Base-by-base conservation (phyloP, 345 rosid species). In the Gynandropsis gynandra region DNA sequence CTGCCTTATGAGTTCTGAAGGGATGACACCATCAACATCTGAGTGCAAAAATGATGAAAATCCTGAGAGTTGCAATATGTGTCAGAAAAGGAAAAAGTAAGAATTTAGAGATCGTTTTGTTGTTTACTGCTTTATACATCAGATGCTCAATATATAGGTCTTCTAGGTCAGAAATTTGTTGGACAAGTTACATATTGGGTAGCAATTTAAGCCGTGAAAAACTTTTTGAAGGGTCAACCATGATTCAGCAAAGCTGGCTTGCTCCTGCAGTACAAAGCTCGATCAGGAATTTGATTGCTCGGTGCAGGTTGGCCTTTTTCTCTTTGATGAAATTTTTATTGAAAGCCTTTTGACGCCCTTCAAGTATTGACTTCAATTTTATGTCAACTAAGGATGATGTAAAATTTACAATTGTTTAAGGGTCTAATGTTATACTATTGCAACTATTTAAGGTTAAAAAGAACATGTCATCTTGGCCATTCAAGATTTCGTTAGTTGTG, bases 41-140 rank as follows among this genome's bases (percentile, higher is more conserved):
- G 47, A 49, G 37, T 50, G 45, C 35, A 14, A 56, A 59, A 59
- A 52, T 47, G 53, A 34, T 32, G 41, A 54, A 68, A 41, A 16
- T 47, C 53, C 18, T n/a, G 74, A 67, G 65, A 67, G 41, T 42
- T 62, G 76, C 63, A 57, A 41, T 53, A 4, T 52, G 32, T 54
- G 76, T 61, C 56, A 46, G 16, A 76, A 80, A 49, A 71, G 63
- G 60, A 65, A 64, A 70, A 85, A 86, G 95, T 88, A 74, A 59
- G 65, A 41, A 35, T 16, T 40, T 54, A 17, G 35, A 21, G 47
- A 27, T 46, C 31, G 8, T 47, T 27, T 5, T 6, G 35, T 44
- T 54, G 29, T 58, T 55, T 58, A 16, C 59, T 38, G 49, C 35
- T 49, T 69, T 66, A 36, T 42, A 36, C 45, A 9, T 21, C 19